Conservation (phyloP, 139 green algal species). For the Closterium sp. region DNA sequence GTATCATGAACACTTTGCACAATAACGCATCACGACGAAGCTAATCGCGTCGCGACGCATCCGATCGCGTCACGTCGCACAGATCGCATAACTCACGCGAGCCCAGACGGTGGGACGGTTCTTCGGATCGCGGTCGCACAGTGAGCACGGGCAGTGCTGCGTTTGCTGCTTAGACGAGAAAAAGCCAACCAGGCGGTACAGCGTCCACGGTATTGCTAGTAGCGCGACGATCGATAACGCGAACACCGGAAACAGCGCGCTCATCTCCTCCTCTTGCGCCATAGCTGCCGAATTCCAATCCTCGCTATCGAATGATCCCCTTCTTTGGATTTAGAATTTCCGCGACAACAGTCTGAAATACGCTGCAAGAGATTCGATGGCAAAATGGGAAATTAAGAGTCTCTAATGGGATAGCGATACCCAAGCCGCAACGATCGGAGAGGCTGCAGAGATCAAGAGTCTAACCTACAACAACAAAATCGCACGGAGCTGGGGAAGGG, state of each 20-base stretch:
- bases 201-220: slow-evolving; percentile 41
- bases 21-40: neutral
- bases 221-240: slow-evolving; percentile 43
- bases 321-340: neutral
- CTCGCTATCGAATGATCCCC: neutral
- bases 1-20: neutral
- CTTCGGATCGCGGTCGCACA: slow-evolving; percentile 29
- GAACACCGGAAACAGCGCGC: slow-evolving; percentile 49
- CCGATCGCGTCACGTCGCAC: neutral
- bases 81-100: slow-evolving; percentile 9
- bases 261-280: slow-evolving; percentile 42
- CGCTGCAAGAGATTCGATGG: neutral
- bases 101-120: slow-evolving; percentile 18
- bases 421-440: no score
- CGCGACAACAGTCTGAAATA: neutral
- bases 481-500: no score
- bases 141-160: slow-evolving; percentile 24
- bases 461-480: no score
- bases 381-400: neutral
- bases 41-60: neutral
- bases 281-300: neutral
- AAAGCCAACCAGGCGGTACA: slow-evolving; percentile 5
- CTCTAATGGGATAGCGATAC: no score
- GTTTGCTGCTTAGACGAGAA: neutral
- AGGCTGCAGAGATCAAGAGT: no score